phyloP scores from a whole-genome alignment of 345 rosid species.

The Theobroma cacao region DNA sequence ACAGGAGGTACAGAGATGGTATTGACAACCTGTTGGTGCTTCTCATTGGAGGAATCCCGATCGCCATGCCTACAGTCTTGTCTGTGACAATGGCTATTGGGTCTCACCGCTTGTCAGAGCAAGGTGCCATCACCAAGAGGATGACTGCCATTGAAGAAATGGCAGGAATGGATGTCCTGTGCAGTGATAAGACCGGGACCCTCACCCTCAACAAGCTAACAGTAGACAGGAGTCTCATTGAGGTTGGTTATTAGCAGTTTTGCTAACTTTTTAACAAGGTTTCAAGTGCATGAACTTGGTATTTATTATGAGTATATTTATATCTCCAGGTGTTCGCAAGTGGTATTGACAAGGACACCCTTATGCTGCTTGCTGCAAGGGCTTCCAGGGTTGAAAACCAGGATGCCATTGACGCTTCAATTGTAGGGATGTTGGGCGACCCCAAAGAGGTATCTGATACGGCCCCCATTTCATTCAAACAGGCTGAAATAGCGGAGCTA shows the following conservation, averaged over 20 bases:
- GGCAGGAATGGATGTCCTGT: conserved; percentile 98
- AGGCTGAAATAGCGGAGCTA: not conserved
- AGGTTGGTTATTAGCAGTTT: conserved; percentile 37
- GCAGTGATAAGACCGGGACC: conserved; percentile 97
- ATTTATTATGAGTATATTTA: not conserved
- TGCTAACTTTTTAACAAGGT: not conserved
- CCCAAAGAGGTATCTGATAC: conserved; percentile 57
- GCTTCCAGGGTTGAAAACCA: conserved; percentile 93
- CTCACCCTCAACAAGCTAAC: conserved; percentile 95
- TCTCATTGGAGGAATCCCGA: conserved; percentile 96
- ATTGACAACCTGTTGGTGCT: conserved; percentile 94
- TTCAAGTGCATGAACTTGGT: not conserved
- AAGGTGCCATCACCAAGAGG: conserved; percentile 97
- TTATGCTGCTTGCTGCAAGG: conserved; percentile 70
- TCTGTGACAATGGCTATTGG: conserved; percentile 99
- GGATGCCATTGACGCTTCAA: conserved; percentile 94
- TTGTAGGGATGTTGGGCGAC: conserved; percentile 80
- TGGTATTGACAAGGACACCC: conserved; percentile 44
- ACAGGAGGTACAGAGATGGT: conserved; percentile 71
- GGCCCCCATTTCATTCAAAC: not conserved
- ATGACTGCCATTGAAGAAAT: conserved; percentile 99
- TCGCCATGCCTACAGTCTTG: conserved; percentile 96
- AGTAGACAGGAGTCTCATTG: conserved; percentile 74
- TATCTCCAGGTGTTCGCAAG: conserved; percentile 48
- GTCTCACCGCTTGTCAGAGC: conserved; percentile 80